Conservation (phyloP, 1,284 basidiomycete genomes). For the Rhodotorula sp. region DNA sequence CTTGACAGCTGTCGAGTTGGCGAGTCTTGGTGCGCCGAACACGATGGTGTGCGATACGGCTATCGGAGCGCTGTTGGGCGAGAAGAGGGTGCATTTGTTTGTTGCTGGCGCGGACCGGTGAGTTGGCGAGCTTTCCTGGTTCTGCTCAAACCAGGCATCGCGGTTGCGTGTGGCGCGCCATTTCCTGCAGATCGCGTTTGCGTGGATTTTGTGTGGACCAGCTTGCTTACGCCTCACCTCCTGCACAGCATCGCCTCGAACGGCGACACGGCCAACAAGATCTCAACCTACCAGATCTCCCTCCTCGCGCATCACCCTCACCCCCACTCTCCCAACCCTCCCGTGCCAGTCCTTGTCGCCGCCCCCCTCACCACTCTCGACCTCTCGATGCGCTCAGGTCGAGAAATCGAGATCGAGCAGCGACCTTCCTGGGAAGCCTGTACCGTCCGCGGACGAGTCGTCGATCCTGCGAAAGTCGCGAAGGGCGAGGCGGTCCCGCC, state of each 20-base stretch:
- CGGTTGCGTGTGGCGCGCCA: no score
- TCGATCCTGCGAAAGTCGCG: conserved; percentile 50
- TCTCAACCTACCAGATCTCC: conserved; percentile 48
- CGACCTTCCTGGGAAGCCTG: conserved; percentile 80
- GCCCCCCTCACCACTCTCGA: conserved; percentile 88
- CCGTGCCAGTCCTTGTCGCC: conserved; percentile 84
- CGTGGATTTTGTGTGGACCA: no score
- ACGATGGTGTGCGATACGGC: conserved; percentile 95
- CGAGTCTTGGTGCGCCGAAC: conserved; percentile 73
- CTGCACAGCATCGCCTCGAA: conserved; percentile 79
- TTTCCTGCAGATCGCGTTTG: no score
- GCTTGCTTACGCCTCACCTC: background rate
- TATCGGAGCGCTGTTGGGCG: conserved; percentile 87
- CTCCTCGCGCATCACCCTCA: conserved; percentile 38
- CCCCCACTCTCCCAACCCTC: conserved; percentile 54
- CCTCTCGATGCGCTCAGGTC: conserved; percentile 69
- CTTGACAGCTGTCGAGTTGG: conserved; percentile 80
- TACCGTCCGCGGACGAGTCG: conserved; percentile 64
- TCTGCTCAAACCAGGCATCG: background rate
- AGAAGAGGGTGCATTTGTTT: conserved; percentile 73
- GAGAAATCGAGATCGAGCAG: conserved; percentile 85
- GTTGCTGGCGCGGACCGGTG: conserved; percentile 56
- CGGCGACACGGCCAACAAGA: conserved; percentile 93
- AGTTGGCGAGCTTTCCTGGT: background rate
- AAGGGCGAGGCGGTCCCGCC: conserved; percentile 52